phyloP scores from a whole-genome alignment of 352 stramenopile species.

The Pythium rhizo-oryzae region DNA sequence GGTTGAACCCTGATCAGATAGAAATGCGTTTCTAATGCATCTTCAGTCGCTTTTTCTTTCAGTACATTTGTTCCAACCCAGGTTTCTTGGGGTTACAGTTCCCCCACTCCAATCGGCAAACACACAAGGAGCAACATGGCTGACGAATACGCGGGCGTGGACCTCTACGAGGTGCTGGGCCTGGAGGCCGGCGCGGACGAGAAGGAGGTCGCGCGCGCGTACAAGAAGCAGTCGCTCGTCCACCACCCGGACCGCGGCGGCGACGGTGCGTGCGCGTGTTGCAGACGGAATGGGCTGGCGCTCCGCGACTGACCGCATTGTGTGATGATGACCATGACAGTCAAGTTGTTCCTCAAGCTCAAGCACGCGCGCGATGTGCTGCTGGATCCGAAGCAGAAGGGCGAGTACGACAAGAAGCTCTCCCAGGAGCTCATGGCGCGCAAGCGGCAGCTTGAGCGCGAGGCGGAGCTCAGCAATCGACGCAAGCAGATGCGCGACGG shows the following conservation, averaged over 20 bases:
- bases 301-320: not conserved
- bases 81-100: too few relatives aligned
- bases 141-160: slow-evolving; percentile 42
- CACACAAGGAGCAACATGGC: slow-evolving; percentile 10
- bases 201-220: slow-evolving; percentile 74
- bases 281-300: not conserved
- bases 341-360: slow-evolving; percentile 84
- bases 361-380: slow-evolving; percentile 77
- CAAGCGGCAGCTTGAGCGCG: slow-evolving; percentile 68
- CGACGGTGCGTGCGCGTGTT: slow-evolving; percentile 47
- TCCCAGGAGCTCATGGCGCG: slow-evolving; percentile 62
- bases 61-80: slow-evolving; percentile 17
- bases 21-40: slow-evolving; percentile 24
- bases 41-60: slow-evolving; percentile 11
- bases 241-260: slow-evolving; percentile 82
- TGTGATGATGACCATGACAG: slow-evolving; percentile 32
- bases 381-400: slow-evolving; percentile 79
- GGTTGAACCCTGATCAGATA: slow-evolving; percentile 9
- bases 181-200: slow-evolving; percentile 66
- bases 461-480: slow-evolving; percentile 58
- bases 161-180: slow-evolving; percentile 79
- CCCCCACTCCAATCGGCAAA: too few relatives aligned
- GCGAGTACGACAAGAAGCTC: slow-evolving; percentile 81
- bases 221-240: slow-evolving; percentile 82
- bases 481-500: slow-evolving; percentile 62